phyloP scores from a whole-genome alignment of 345 rosid genomes.

The Lagerstroemia speciosa region DNA sequence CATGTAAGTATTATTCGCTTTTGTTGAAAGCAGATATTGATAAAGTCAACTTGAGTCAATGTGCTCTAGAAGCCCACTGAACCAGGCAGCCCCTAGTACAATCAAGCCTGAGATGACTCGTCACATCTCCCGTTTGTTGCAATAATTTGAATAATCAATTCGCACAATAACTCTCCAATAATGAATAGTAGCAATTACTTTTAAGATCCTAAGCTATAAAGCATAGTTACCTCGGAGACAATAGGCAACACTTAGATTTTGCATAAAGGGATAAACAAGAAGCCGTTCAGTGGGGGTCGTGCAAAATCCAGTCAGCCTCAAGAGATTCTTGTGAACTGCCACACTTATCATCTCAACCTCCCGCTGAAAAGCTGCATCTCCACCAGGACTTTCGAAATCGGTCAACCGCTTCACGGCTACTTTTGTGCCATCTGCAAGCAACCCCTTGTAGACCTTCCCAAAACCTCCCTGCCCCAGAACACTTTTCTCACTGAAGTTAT shows the following conservation, averaged over 20 bases:
- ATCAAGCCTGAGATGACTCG: neutral
- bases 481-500: constrained; percentile 70
- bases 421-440: constrained; percentile 67
- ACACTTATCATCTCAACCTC: constrained; percentile 98
- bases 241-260: constrained; percentile 83
- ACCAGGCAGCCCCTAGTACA: too few relatives aligned
- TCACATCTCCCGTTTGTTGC: neutral
- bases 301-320: constrained; percentile 86
- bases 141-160: neutral
- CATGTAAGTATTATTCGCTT: neutral
- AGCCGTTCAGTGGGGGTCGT: constrained; percentile 89
- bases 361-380: constrained; percentile 88
- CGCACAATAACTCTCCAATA: too few relatives aligned
- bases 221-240: constrained; percentile 61
- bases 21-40: too few relatives aligned
- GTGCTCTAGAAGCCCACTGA: too few relatives aligned
- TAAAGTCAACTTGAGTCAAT: too few relatives aligned
- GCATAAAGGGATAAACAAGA: constrained; percentile 89
- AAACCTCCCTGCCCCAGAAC: constrained; percentile 96
- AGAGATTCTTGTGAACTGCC: constrained; percentile 85
- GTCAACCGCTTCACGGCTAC: constrained; percentile 88
- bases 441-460: constrained; percentile 91
- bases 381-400: constrained; percentile 88
- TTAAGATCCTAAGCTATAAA: neutral
- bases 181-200: too few relatives aligned